Evolutionary conservation across 768 basidiomycete species (phyloP).

Genomic region (Podaxis sp.): DNA sequence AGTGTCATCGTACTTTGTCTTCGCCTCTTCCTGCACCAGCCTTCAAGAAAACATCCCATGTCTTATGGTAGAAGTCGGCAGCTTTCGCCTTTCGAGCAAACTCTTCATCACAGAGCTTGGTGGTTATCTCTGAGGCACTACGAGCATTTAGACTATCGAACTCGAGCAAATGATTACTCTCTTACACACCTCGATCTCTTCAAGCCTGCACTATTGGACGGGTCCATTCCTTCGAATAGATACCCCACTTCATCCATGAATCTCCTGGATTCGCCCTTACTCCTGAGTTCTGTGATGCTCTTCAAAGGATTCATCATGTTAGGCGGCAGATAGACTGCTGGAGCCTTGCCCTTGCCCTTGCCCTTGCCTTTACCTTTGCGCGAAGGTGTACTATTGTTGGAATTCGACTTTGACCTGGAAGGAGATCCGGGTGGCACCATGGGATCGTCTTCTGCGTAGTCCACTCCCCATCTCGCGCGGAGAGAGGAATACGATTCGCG

Average conservation of each 20-base stretch:
- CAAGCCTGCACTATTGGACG: constrained; percentile 49
- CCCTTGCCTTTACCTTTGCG: constrained; percentile 14
- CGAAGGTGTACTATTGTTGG: constrained; percentile 9
- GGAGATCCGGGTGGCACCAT: constrained; percentile 25
- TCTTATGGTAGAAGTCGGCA: constrained; percentile 66
- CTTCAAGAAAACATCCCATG: constrained; percentile 65
- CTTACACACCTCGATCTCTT: constrained; percentile 63
- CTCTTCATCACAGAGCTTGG: constrained; percentile 69
- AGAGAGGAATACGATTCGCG: constrained; percentile 79
- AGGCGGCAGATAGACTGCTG: constrained; percentile 35
- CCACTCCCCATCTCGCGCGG: constrained; percentile 79
- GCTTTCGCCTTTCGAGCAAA: constrained; percentile 81
- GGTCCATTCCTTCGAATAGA: constrained; percentile 76
- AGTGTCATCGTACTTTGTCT: constrained; percentile 40
- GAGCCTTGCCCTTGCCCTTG: constrained; percentile 19
- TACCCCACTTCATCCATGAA: constrained; percentile 87
- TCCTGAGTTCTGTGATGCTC: constrained; percentile 78
- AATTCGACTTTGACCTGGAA: neutral
- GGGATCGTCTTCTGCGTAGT: constrained; percentile 74
- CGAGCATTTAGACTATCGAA: neutral
- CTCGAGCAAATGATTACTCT: neutral
- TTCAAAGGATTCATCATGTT: constrained; percentile 75
- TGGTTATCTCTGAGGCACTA: constrained; percentile 77
- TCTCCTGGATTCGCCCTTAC: constrained; percentile 75
- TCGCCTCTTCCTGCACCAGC: constrained; percentile 63